These are phyloP conservation scores for Endothia cerciana DNA, from an alignment of 2,329 filamentous ascomycete genomes.

Conservation along the genomic window DNA sequence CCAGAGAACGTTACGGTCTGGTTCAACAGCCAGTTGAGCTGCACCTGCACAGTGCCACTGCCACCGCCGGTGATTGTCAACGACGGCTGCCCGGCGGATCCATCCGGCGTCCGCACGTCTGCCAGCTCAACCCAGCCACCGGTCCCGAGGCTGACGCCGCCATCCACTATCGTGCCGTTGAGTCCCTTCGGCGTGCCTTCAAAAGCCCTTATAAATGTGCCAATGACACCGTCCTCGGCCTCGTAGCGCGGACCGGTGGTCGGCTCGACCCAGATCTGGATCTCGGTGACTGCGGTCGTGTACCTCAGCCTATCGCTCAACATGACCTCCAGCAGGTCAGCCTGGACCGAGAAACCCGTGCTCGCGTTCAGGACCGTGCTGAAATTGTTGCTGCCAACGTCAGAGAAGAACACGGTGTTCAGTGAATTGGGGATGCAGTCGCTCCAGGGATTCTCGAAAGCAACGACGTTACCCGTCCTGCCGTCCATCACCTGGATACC, in stretches of 20 bases:
- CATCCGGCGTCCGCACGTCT: neutral
- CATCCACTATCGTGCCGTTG: neutral
- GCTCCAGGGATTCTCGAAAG: neutral
- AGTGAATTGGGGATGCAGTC: neutral
- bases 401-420: neutral
- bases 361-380: neutral
- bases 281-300: neutral
- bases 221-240: slow-evolving; percentile 9
- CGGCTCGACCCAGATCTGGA: neutral
- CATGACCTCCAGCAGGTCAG: slow-evolving; percentile 1
- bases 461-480: neutral
- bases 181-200: neutral
- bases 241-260: neutral
- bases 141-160: neutral
- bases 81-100: neutral
- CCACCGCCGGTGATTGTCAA: neutral
- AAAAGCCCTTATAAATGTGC: neutral
- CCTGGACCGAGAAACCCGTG: neutral
- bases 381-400: neutral
- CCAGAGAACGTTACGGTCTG: neutral
- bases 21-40: neutral
- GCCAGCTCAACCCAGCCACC: slow-evolving; percentile 3
- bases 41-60: neutral
- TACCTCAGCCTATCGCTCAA: slow-evolving; percentile 1
- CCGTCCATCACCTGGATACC: neutral